These are phyloP conservation scores for Kurtzmaniella cleridarum DNA, from an alignment of 805 yeast genomes.

Conservation along the genomic window DNA sequence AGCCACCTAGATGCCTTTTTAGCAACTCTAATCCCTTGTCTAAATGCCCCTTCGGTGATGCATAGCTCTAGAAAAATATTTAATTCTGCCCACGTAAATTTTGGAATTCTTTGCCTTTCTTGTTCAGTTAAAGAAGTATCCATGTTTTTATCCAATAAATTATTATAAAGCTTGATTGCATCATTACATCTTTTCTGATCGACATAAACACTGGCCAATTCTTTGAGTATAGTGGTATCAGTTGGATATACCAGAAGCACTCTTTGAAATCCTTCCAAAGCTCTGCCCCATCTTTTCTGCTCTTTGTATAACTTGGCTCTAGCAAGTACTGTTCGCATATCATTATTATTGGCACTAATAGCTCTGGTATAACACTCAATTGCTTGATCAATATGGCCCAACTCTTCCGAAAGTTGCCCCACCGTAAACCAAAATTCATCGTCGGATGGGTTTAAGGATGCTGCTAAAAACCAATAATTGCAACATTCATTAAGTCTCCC, in stretches of 20 bases:
- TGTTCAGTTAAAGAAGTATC: conserved; percentile 16
- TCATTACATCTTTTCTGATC: conserved; percentile 61
- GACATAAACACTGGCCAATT: conserved; percentile 47
- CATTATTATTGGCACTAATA: conserved; percentile 13
- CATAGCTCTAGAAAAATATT: conserved; percentile 80
- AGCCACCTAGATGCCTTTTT: conserved; percentile 80
- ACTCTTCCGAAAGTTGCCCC: conserved; percentile 58
- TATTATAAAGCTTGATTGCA: conserved; percentile 67
- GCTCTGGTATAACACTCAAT: conserved; percentile 60
- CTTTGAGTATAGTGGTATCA: conserved; percentile 55
- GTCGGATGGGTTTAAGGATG: conserved; percentile 71
- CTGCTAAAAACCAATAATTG: conserved; percentile 76
- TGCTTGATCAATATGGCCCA: conserved; percentile 72
- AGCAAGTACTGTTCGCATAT: conserved; percentile 51
- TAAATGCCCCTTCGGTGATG: conserved; percentile 60
- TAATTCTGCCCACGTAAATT: conserved; percentile 83
- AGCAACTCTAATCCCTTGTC: conserved; percentile 57
- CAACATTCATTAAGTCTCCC: conserved; percentile 70
- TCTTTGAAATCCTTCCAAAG: conserved; percentile 66
- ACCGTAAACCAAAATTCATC: conserved; percentile 73
- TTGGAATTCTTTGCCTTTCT: conserved; percentile 27
- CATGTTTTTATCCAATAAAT: conserved; percentile 57
- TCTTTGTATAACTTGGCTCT: conserved; percentile 66
- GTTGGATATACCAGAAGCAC: conserved; percentile 51
- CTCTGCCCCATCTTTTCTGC: conserved; percentile 61